A percentile compares a stretch with the other conserved stretches of the same genome.
Conservation (phyloP, 441 rosid species). For the Codiaeum variegatum region DNA sequence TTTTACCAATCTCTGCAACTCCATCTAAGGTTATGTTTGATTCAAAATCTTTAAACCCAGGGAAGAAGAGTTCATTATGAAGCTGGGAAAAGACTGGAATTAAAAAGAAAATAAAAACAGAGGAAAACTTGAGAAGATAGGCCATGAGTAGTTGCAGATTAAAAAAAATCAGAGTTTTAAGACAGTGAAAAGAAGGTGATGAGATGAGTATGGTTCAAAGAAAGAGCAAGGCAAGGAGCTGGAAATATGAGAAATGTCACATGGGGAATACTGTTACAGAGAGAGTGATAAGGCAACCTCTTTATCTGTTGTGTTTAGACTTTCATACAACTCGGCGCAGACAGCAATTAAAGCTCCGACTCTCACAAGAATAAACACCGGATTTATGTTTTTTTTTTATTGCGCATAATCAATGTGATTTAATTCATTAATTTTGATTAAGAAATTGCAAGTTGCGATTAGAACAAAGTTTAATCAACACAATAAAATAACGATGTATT, state of each 20-base stretch:
- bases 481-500: no score
- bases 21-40: constrained; percentile 43
- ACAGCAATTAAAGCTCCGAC: background rate
- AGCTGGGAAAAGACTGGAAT: constrained; percentile 25
- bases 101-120: constrained; percentile 21
- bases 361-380: background rate
- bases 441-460: no score
- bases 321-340: background rate
- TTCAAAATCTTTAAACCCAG: constrained; percentile 29
- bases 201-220: background rate
- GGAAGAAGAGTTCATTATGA: constrained; percentile 32
- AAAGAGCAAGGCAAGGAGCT: background rate
- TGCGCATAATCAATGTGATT: no score
- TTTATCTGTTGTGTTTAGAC: no score
- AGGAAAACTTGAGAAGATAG: constrained; percentile 17
- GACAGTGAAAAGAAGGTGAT: background rate
- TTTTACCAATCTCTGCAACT: constrained; percentile 37
- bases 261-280: background rate
- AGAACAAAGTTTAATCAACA: no score
- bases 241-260: background rate
- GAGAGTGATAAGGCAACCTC: background rate
- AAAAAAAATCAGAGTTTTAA: constrained; percentile 2
- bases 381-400: background rate
- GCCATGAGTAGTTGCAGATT: constrained; percentile 21
- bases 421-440: no score